phyloP scores from a whole-genome alignment of 2,329 filamentous ascomycete species.

The Penicillium capsulatum region DNA sequence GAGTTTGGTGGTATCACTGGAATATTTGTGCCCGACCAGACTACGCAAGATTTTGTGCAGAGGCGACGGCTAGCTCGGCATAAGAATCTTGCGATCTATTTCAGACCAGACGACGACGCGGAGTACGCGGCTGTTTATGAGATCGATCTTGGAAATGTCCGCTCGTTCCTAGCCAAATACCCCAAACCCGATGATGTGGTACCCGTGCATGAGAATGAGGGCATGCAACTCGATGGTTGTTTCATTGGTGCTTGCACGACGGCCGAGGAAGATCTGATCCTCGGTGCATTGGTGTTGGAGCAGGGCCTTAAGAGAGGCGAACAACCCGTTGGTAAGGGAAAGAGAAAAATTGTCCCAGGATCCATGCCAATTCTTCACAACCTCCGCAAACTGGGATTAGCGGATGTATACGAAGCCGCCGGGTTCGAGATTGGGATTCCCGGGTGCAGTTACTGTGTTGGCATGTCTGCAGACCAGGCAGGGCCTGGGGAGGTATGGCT shows the following conservation, averaged over 20 bases:
- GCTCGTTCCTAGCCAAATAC: constrained; percentile 40
- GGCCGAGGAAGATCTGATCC: constrained; percentile 44
- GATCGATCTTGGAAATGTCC: constrained; percentile 39
- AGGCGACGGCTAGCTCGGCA: constrained; percentile 7
- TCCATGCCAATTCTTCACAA: constrained; percentile 38
- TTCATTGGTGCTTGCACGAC: constrained; percentile 49
- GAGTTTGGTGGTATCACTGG: constrained; percentile 4
- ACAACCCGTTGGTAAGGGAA: constrained; percentile 31
- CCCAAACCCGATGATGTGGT: constrained; percentile 46
- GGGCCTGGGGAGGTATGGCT: constrained; percentile 43
- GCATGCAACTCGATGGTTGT: constrained; percentile 38
- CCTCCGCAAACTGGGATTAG: constrained; percentile 34
- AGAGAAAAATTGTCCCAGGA: constrained; percentile 41
- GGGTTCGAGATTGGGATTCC: constrained; percentile 43
- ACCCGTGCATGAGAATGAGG: constrained; percentile 33
- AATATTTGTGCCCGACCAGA: constrained; percentile 1
- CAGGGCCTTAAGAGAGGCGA: constrained; percentile 34
- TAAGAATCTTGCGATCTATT: constrained; percentile 25
- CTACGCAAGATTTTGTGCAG: constrained; percentile 24
- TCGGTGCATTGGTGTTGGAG: constrained; percentile 42
- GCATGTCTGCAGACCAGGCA: constrained; percentile 41
- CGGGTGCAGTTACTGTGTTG: constrained; percentile 46
- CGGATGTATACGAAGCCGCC: constrained; percentile 38
- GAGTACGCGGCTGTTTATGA: constrained; percentile 35
- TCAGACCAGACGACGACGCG: constrained; percentile 38